Conservation (phyloP, 805 yeast species). For the Blastobotrys attinorum region DNA sequence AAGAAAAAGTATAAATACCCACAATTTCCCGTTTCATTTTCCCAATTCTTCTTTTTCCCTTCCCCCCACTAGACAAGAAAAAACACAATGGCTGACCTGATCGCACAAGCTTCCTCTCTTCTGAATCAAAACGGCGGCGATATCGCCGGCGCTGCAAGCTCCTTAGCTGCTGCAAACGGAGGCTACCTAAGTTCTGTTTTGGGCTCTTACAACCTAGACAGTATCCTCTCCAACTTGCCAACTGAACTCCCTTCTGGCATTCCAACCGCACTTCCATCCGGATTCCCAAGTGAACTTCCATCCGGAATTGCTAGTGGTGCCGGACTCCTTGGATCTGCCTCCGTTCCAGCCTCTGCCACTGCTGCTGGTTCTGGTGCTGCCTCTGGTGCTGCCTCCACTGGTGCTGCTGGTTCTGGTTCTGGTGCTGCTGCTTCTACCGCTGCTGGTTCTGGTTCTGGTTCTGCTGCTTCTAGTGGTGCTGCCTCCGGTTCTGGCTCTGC, state of each 20-base stretch:
- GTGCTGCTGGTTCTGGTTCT: slow-evolving; percentile 2
- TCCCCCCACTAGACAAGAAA: no score
- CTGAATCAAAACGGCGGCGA: neutral
- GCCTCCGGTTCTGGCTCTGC: slow-evolving; percentile 1
- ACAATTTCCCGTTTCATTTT: no score
- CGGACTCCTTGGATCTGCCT: neutral
- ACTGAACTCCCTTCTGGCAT: no score
- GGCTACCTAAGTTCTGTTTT: neutral
- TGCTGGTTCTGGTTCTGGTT: slow-evolving; percentile 1
- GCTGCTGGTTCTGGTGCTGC: slow-evolving; percentile 1
- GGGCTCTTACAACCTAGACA: neutral
- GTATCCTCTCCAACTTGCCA: neutral
- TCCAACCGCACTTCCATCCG: no score
- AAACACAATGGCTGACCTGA: no score
- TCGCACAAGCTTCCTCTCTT: slow-evolving; percentile 3
- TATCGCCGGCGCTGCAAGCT: neutral
- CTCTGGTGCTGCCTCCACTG: slow-evolving; percentile 1
- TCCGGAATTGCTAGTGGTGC: neutral
- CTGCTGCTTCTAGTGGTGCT: slow-evolving; percentile 1
- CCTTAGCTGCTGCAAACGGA: neutral
- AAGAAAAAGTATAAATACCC: no score
- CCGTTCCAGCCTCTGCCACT: neutral
- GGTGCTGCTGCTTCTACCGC: neutral
- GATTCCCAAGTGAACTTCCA: no score
- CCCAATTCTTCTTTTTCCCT: no score